Percentiles rank a stretch among this genome's conserved stretches.
These are phyloP conservation scores for Didymella segeticola DNA, from an alignment of 2,329 filamentous ascomycete species.

Conservation along the genomic window DNA sequence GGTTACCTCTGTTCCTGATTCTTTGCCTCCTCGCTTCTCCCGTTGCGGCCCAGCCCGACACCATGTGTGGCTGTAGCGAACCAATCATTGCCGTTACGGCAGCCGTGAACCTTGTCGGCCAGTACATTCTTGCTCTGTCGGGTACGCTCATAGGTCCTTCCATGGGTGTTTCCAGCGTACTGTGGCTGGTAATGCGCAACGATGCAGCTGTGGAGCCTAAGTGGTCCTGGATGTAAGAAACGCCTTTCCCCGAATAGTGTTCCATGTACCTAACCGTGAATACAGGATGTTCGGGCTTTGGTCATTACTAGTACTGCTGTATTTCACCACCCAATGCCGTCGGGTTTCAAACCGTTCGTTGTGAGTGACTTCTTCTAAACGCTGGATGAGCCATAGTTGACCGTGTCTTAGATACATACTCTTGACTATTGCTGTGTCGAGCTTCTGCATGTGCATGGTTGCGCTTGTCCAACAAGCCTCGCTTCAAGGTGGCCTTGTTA, in stretches of 20 bases:
- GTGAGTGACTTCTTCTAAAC: background rate
- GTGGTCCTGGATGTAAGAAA: constrained; percentile 29
- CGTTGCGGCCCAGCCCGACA: background rate
- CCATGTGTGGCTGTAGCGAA: background rate
- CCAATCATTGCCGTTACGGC: background rate
- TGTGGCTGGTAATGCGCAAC: constrained; percentile 33
- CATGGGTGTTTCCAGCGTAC: constrained; percentile 29
- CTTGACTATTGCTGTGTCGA: constrained; percentile 10
- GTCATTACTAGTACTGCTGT: background rate
- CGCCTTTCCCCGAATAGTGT: background rate
- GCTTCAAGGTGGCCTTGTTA: constrained; percentile 22
- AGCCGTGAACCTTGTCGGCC: background rate
- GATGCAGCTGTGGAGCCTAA: constrained; percentile 22
- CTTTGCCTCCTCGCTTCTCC: background rate
- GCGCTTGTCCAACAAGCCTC: constrained; percentile 26
- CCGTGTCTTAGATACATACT: constrained; percentile 9
- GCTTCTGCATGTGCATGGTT: constrained; percentile 24
- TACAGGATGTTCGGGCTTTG: background rate
- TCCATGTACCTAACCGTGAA: background rate
- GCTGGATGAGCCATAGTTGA: background rate
- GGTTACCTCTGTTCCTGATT: background rate
- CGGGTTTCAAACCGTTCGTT: background rate
- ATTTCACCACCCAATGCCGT: background rate
- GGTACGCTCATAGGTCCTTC: constrained; percentile 15
- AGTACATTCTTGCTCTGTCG: background rate